Percentiles rank a stretch among this genome's conserved stretches.
These are phyloP conservation scores for Plasmodium vivax DNA, from an alignment of 169 alveolate species.

Conservation along the genomic window DNA sequence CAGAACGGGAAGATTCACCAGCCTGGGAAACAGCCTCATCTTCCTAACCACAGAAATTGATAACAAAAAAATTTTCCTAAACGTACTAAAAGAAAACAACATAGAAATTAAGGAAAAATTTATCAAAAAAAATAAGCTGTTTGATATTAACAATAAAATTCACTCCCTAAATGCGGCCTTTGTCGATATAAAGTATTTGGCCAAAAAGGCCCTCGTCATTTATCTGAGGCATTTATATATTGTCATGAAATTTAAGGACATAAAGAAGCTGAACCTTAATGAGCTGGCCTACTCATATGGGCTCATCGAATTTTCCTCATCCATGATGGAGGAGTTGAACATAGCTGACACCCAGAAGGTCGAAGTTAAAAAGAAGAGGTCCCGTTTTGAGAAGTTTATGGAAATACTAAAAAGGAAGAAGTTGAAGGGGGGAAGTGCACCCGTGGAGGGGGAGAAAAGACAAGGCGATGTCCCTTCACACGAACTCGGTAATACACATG, in stretches of 20 bases:
- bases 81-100: conserved; percentile 56
- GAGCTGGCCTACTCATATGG: conserved; percentile 60
- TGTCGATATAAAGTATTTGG: conserved; percentile 66
- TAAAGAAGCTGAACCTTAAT: conserved; percentile 32
- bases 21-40: conserved; percentile 86
- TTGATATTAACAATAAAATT: conserved; percentile 60
- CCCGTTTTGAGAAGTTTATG: conserved; percentile 52
- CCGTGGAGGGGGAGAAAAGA: neutral
- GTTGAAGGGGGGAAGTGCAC: neutral
- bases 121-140: conserved; percentile 57
- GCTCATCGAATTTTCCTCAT: conserved; percentile 28
- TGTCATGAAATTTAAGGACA: conserved; percentile 65
- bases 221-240: conserved; percentile 68
- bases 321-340: conserved; percentile 35
- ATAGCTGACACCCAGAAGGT: conserved; percentile 4
- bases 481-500: neutral
- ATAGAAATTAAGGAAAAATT: conserved; percentile 55
- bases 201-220: conserved; percentile 56
- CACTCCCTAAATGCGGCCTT: conserved; percentile 71
- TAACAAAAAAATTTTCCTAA: conserved; percentile 45
- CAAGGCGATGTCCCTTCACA: neutral
- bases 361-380: conserved; percentile 31
- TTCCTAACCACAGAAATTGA: conserved; percentile 75
- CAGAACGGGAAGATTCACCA: conserved; percentile 98
- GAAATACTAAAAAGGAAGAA: conserved; percentile 50